A percentile compares a stretch with the other conserved stretches of the same genome.
These are phyloP conservation scores for Gossypium schwendimanii DNA, from an alignment of 441 rosid genomes.

Conservation along the genomic window DNA sequence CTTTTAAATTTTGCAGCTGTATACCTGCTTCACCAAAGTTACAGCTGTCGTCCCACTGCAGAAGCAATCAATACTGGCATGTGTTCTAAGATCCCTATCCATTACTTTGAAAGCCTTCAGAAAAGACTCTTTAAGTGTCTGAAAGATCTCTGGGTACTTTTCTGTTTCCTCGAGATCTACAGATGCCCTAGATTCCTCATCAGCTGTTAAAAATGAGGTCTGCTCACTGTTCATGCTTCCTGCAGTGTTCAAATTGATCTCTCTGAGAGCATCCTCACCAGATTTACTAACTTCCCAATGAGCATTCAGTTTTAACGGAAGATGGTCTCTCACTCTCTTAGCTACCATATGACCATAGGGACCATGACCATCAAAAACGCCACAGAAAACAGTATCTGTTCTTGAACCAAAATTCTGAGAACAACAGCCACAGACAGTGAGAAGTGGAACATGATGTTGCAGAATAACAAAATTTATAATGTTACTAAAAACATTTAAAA, in stretches of 20 bases:
- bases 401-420: slow-evolving; percentile 82
- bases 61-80: slow-evolving; percentile 63
- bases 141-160: slow-evolving; percentile 49
- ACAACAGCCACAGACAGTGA: slow-evolving; percentile 10
- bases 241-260: slow-evolving; percentile 41
- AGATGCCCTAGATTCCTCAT: slow-evolving; percentile 55
- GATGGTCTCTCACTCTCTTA: slow-evolving; percentile 80
- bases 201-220: slow-evolving; percentile 53
- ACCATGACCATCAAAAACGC: slow-evolving; percentile 99
- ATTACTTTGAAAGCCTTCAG: slow-evolving; percentile 84
- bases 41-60: slow-evolving; percentile 99
- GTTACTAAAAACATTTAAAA: neutral
- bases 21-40: slow-evolving; percentile 87
- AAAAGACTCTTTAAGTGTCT: slow-evolving; percentile 67
- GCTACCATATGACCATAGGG: slow-evolving; percentile 98
- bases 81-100: slow-evolving; percentile 85
- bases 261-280: slow-evolving; percentile 43
- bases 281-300: slow-evolving; percentile 62
- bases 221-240: slow-evolving; percentile 54
- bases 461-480: neutral
- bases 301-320: slow-evolving; percentile 77
- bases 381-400: slow-evolving; percentile 83
- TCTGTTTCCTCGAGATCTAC: slow-evolving; percentile 45
- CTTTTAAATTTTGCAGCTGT: neutral
- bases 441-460: slow-evolving; percentile 4